These are phyloP conservation scores for Craspedostauros australis DNA, from an alignment of 108 stramenopile genomes.

Conservation along the genomic window DNA sequence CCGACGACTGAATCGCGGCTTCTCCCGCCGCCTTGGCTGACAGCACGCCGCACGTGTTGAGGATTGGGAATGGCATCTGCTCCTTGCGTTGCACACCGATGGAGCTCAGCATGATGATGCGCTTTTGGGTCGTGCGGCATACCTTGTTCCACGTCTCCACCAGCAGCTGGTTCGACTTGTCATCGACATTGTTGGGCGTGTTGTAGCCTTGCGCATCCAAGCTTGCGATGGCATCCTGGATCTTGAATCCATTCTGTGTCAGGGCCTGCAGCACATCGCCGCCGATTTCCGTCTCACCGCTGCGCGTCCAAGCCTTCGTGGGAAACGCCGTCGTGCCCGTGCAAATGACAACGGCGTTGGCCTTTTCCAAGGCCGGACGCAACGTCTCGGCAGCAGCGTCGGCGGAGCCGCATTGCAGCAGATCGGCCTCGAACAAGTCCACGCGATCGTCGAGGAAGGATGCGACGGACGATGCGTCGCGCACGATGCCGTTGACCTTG, in stretches of 20 bases:
- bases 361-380: slow-evolving; percentile 19
- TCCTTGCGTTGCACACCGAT: slow-evolving; percentile 56
- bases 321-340: slow-evolving; percentile 66
- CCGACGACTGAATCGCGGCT: slow-evolving; percentile 30
- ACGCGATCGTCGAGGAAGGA: slow-evolving; percentile 23
- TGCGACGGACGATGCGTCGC: slow-evolving; percentile 17
- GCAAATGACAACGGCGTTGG: slow-evolving; percentile 51
- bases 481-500: slow-evolving; percentile 35
- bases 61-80: slow-evolving; percentile 62
- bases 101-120: slow-evolving; percentile 36
- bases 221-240: slow-evolving; percentile 15
- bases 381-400: slow-evolving; percentile 8
- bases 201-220: slow-evolving; percentile 37
- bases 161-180: slow-evolving; percentile 35
- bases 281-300: slow-evolving; percentile 16
- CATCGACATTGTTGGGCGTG: slow-evolving; percentile 62
- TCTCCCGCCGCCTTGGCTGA: slow-evolving; percentile 65
- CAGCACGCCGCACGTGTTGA: slow-evolving; percentile 75
- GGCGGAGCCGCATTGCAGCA: slow-evolving; percentile 5
- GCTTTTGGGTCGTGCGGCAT: slow-evolving; percentile 25
- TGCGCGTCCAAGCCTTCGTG: slow-evolving; percentile 44
- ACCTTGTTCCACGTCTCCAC: slow-evolving; percentile 14
- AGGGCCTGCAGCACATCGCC: slow-evolving; percentile 18
- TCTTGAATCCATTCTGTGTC: slow-evolving; percentile 13
- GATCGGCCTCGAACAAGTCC: slow-evolving; percentile 35